Evolutionary conservation across 176 grass and related monocot species (phyloP), one percentile per base, ranked within the genome.

Genomic region (Raddia distichophylla): DNA sequence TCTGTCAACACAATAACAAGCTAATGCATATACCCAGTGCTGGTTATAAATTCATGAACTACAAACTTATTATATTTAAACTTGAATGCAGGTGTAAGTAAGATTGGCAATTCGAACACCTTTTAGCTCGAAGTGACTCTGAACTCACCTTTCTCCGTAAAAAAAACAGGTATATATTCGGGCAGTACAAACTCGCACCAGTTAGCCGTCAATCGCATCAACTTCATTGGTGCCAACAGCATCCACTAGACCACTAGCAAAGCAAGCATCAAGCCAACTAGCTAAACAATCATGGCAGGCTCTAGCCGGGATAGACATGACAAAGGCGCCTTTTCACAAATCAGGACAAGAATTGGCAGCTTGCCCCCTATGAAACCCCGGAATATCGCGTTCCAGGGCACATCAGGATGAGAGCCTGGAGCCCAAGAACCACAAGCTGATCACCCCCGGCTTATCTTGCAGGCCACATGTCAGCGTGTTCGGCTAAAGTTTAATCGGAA

Each of bases 251-350:
- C 11, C 13, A 12, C 16, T 19, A 42, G 17, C 40, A 22, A 35
- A 64, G 62, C 47, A 43, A 64, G 62, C 47, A 43, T 40, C 16
- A 19, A 43, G 17, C 2, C 61, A 79, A 52, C 20, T 11, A 2
- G 34, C 33, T n/a, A 15, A 54, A 22, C 56, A 60, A 76, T 32
- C 40, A 9, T 3, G 71, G 37, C 33, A 15, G 32, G 32, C 54
- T 53, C 7, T 6, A 1, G 0, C 63, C 20, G 57, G 33, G 77
- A 54, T 37, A 27, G 65, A 59, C 46, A 51, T 46, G 81, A 64
- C 81, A 75, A 75, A 66, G 50, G 27, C 40, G 9, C 71, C 50
- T 67, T 67, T 83, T 75, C 40, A 0, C 62, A 46, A 61, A 49
- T 6, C 16, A 50, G 8, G 71, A 33, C 37, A 74, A 45, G 1